Conservation (phyloP, 2,329 filamentous ascomycete genomes). For the Pseudophaeomoniella oleicola region DNA sequence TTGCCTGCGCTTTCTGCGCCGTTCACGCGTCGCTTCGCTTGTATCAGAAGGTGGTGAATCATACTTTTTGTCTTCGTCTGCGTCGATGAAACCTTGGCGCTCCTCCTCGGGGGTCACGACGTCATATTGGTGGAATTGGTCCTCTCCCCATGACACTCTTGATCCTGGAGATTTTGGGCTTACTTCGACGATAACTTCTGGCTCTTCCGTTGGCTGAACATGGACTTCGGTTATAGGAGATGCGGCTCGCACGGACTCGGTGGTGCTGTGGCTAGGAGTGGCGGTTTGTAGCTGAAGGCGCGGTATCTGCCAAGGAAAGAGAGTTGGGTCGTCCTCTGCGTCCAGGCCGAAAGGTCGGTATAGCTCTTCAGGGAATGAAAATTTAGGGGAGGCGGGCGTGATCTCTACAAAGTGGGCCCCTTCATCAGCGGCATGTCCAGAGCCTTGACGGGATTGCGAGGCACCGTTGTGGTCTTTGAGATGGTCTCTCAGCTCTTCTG, state of each 20-base stretch:
- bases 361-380: constrained; percentile 8
- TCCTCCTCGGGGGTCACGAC: constrained; percentile 41
- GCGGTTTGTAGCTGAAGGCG: constrained; percentile 42
- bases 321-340: constrained; percentile 9
- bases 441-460: constrained; percentile 2
- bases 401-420: constrained; percentile 11
- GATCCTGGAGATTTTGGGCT: constrained; percentile 25
- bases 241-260: constrained; percentile 19
- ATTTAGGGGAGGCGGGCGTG: neutral
- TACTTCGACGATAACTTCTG: constrained; percentile 21
- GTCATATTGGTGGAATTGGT: constrained; percentile 50
- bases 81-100: constrained; percentile 16
- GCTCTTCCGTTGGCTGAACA: constrained; percentile 18
- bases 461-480: constrained; percentile 19
- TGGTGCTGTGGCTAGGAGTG: constrained; percentile 38
- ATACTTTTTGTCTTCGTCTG: constrained; percentile 27
- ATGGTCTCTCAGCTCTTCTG: constrained; percentile 23
- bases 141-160: constrained; percentile 53
- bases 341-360: constrained; percentile 11
- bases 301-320: constrained; percentile 31
- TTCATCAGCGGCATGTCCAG: constrained; percentile 7
- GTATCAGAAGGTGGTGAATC: constrained; percentile 41
- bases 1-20: neutral
- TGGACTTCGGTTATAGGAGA: constrained; percentile 11
- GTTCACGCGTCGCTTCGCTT: constrained; percentile 30